Evolutionary conservation across 768 basidiomycete genomes (phyloP).

Genomic region (Termitomyces bulborhizus): DNA sequence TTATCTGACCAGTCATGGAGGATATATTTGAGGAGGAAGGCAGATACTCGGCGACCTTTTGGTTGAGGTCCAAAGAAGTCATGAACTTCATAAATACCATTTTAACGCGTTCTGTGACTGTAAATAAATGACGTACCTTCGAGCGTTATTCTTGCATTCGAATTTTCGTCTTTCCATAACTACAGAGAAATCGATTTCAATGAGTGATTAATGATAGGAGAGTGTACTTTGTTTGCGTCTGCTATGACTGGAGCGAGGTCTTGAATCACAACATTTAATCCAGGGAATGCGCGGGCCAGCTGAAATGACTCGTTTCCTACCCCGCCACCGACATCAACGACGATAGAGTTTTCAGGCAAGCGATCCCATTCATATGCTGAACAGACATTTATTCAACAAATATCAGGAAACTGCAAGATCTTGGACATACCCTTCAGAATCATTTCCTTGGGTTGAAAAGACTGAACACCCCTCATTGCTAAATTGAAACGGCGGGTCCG

Average conservation of each 20-base stretch:
- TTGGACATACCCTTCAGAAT: slow-evolving; percentile 11
- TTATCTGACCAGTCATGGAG: slow-evolving; percentile 8
- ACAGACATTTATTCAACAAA: not conserved
- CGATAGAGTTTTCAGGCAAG: slow-evolving; percentile 1
- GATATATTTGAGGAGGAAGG: slow-evolving; percentile 5
- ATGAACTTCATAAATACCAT: not conserved
- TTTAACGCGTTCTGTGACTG: not conserved
- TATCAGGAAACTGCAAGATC: not conserved
- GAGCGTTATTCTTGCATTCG: not conserved
- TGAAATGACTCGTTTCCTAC: slow-evolving; percentile 22
- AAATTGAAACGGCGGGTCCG: slow-evolving; percentile 21
- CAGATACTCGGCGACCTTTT: not conserved
- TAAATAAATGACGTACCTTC: slow-evolving; percentile 1
- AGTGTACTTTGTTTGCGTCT: slow-evolving; percentile 13
- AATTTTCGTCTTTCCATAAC: not conserved
- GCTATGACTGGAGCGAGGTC: slow-evolving; percentile 22
- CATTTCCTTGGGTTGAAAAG: slow-evolving; percentile 18
- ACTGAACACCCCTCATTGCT: slow-evolving; percentile 22
- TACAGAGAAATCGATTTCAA: not conserved
- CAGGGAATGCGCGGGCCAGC: slow-evolving; percentile 21
- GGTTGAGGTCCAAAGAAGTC: slow-evolving; percentile 4
- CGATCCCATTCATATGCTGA: slow-evolving; percentile 6
- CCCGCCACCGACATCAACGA: slow-evolving; percentile 32
- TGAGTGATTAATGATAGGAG: not conserved
- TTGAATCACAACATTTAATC: slow-evolving; percentile 23